Evolutionary conservation across 441 rosid genomes (phyloP), one percentile per base, ranked within the genome.

Genomic region (Arabidopsis hybrid): DNA sequence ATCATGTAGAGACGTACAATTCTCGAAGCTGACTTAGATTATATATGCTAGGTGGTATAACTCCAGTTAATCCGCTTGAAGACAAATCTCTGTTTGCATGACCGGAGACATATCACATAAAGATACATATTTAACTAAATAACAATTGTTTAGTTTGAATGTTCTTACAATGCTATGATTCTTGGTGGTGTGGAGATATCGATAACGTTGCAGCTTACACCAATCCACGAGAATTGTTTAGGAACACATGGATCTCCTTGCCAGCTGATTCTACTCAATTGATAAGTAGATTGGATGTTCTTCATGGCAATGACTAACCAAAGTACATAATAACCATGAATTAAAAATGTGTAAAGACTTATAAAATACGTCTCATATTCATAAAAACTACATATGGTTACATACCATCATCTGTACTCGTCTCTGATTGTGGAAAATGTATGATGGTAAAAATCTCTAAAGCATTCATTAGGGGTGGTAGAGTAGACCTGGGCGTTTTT

Each of bases 171-270:
- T 8, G 85, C 39, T 50, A 65, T 62, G 34, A 86, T 83, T 74
- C 85, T 80, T 0, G 85, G 83, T 46, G 78, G 63, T 26, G 74
- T 75, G 43, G 74, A 53, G 4, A 62, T 34, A 71, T 77, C 78
- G 0, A 12, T 7, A 8, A 65, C 29, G 38, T 60, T 69, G 57
- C 86, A 86, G 17, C 47, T 7, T 17, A 84, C 46, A 8, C 83
- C 85, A 8, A 1, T 40, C 89, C 89, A 86, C 0, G 16, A 2
- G 4, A 69, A 77, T 1, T 29, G 46, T 5, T 10, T 65, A 7
- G 89, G 87, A 1, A 72, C 59, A 51, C 87, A 86, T 32, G 89
- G 87, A 73, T 86, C 87, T 0, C 89, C 89, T 26, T 82, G 86
- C 89, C 86, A 84, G 21, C 34, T 67, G 56, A 67, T 64, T 3